phyloP scores from a whole-genome alignment of 176 grass and related monocot species.

The Chloris gayana region DNA sequence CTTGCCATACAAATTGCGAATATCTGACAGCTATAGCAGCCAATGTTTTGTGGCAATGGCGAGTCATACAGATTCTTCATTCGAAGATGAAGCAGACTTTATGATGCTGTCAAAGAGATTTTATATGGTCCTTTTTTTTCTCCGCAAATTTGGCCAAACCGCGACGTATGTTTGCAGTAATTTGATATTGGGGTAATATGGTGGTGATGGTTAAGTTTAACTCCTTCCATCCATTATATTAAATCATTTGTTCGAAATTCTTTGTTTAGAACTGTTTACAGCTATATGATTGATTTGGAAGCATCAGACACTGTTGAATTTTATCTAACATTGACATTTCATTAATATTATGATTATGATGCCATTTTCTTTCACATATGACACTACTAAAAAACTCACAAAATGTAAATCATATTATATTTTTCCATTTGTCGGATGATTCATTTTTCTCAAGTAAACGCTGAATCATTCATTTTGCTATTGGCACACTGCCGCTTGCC shows the following conservation, averaged over 20 bases:
- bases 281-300: background rate
- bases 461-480: no score
- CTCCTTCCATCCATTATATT: background rate
- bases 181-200: background rate
- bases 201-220: background rate
- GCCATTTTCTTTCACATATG: no score
- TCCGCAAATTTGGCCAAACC: background rate
- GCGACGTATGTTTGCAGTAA: background rate
- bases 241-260: background rate
- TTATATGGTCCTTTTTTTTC: no score
- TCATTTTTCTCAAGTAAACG: no score
- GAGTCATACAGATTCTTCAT: background rate
- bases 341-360: background rate
- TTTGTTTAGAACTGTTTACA: background rate
- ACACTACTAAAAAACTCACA: no score
- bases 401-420: no score
- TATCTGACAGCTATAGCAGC: no score
- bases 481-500: no score
- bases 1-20: background rate
- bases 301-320: background rate
- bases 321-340: background rate
- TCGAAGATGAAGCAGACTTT: background rate
- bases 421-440: no score
- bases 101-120: background rate
- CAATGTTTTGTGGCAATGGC: no score